These are phyloP conservation scores for Microdochium bolleyi DNA, from an alignment of 2,329 filamentous ascomycete species.

Conservation along the genomic window DNA sequence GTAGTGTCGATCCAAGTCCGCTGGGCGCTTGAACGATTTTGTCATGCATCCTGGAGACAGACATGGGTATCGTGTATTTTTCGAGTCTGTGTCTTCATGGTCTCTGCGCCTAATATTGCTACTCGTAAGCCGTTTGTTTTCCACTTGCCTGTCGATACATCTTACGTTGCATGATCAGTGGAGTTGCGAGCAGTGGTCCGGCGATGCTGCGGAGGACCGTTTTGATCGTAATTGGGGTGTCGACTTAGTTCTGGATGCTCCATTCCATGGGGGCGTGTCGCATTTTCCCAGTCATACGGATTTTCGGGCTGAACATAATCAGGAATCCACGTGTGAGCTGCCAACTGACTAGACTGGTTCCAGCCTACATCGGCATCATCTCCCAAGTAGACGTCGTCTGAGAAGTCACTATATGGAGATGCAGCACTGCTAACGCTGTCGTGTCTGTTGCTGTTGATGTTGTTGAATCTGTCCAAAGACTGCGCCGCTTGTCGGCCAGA, in stretches of 20 bases:
- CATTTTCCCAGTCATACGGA: no score
- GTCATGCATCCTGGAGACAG: conserved; percentile 24
- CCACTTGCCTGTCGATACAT: no score
- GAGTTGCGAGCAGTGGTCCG: no score
- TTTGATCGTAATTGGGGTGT: no score
- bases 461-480: not conserved
- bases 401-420: not conserved
- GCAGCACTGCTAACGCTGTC: not conserved
- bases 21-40: conserved; percentile 40
- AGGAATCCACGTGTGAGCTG: no score
- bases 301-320: no score
- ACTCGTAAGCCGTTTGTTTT: no score
- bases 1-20: conserved; percentile 47
- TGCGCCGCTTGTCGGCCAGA: not conserved
- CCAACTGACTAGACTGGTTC: no score
- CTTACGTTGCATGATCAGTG: no score
- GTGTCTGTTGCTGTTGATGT: not conserved
- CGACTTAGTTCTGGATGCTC: no score
- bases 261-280: no score
- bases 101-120: not conserved
- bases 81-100: not conserved
- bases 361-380: not conserved
- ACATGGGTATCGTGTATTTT: not conserved
- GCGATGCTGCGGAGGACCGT: no score
- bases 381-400: not conserved